Base-by-base conservation (phyloP, 768 basidiomycete species). In the Xerocomellus chrysenteron region DNA sequence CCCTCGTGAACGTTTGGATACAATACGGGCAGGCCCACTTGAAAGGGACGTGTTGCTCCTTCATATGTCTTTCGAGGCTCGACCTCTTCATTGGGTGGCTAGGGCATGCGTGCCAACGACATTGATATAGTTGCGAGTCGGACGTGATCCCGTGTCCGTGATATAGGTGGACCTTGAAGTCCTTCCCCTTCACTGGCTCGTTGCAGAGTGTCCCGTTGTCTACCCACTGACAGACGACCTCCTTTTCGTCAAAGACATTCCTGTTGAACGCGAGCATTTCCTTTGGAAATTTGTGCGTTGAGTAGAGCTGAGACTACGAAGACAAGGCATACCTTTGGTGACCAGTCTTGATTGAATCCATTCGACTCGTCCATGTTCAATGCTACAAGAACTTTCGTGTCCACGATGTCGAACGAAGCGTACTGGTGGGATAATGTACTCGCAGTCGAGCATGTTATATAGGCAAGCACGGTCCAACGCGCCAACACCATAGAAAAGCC, bases 21-120 rank as follows among this genome's bases (percentile, higher is more conserved):
- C 63, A 65, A 1, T 0, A 0, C 0, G 53, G 56, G 10, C 65
- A 66, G 0, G 52, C 45, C 65, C 65, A 67, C 12, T 6, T 54
- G 2, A 16, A 51, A 0, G 60, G 51, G 13, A 61, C 9, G 26
- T 66, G 65, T 2, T 47, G 54, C 1, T 67, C 65, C 0, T 10
- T 44, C 2, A 48, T 1, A 16, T 66, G 65, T 0, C 65, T 40
- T 11, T 56, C 54, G 5, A 66, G 56, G 30, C 51, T 56, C 0
- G 57, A 6, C 32, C 3, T 57, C 42, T 3, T 45, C 65, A 67
- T 62, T 1, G 44, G 39, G 2, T 0, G 0, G 11, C 1, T 39
- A 10, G 2, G 0, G 47, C 65, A 67, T 14, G 0, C 47, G 1
- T 32, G 0, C 66, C 65, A 66, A 4, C 3, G 41, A 32, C 65